phyloP scores from a whole-genome alignment of 2,329 filamentous ascomycete genomes.

The Immersiporthe knoxdaviesiana region DNA sequence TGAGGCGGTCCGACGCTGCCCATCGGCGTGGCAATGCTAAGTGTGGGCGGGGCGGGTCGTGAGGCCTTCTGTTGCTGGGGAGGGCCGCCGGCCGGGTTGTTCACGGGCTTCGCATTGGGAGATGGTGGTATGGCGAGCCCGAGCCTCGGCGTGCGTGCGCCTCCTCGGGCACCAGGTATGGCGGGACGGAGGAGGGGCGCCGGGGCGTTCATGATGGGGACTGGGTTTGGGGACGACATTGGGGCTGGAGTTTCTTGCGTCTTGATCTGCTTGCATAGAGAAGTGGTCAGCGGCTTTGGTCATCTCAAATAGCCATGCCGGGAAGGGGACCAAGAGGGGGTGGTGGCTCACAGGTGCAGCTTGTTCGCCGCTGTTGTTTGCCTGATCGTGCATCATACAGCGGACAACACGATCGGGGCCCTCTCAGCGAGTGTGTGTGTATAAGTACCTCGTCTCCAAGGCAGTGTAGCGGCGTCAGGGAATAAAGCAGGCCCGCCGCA shows the following conservation, averaged over 20 bases:
- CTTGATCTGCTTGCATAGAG: conserved; percentile 18
- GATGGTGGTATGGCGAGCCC: conserved; percentile 90
- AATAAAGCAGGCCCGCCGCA: not conserved
- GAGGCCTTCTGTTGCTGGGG: conserved; percentile 40
- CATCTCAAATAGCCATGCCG: not conserved
- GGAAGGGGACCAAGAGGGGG: conserved; percentile 1
- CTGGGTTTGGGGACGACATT: conserved; percentile 33
- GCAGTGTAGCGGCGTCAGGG: not conserved
- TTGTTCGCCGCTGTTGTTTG: conserved; percentile 28
- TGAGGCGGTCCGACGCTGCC: conserved; percentile 75
- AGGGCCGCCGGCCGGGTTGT: conserved; percentile 45
- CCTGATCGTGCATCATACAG: conserved; percentile 32
- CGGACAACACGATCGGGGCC: conserved; percentile 17
- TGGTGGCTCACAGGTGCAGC: conserved; percentile 24
- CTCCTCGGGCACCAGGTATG: conserved; percentile 69
- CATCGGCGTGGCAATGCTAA: conserved; percentile 87
- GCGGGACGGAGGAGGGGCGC: conserved; percentile 83
- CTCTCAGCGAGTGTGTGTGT: conserved; percentile 14
- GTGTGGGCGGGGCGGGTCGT: conserved; percentile 72
- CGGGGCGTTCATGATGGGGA: conserved; percentile 67
- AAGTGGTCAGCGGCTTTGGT: conserved; percentile 8
- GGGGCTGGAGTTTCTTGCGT: conserved; percentile 20
- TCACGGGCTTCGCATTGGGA: conserved; percentile 78
- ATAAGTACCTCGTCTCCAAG: not conserved
- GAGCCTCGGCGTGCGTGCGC: conserved; percentile 72